Conservation (phyloP, 2,329 filamentous ascomycete species). For the Aureobasidium leucospermi region DNA sequence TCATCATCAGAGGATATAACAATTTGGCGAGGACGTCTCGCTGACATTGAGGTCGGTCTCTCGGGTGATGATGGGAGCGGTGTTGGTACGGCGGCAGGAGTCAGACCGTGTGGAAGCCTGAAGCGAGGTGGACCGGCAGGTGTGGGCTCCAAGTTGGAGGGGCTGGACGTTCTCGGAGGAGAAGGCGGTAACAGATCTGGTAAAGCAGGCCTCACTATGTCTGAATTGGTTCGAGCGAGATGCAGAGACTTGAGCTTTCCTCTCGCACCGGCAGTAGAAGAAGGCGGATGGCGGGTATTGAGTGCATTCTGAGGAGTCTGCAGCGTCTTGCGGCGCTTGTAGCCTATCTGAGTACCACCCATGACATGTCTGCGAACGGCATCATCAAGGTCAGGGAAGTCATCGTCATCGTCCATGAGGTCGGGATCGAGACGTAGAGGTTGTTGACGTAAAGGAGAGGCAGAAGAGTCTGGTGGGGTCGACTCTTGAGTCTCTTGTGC, state of each 20-base stretch:
- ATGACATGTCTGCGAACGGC: constrained; percentile 17
- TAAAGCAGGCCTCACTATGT: not conserved
- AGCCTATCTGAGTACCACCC: constrained; percentile 16
- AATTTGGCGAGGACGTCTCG: constrained; percentile 1
- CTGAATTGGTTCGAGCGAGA: not conserved
- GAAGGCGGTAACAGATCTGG: constrained; percentile 9
- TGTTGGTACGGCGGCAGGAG: constrained; percentile 13
- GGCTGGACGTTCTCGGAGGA: constrained; percentile 13
- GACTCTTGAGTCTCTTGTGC: constrained; percentile 9
- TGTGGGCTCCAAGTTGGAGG: not conserved
- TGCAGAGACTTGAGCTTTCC: not conserved
- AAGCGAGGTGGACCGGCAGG: not conserved
- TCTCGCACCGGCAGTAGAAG: not conserved
- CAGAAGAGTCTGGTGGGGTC: not conserved
- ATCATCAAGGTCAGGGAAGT: constrained; percentile 24
- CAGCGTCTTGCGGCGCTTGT: constrained; percentile 19
- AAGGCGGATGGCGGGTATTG: not conserved
- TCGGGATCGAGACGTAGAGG: not conserved
- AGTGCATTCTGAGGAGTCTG: not conserved
- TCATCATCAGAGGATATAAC: constrained; percentile 4
- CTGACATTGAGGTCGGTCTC: not conserved
- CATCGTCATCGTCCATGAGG: constrained; percentile 20
- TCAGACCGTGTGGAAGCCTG: constrained; percentile 9
- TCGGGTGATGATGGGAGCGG: constrained; percentile 16
- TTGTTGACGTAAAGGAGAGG: not conserved